phyloP scores from a whole-genome alignment of 129 eudicot species.

The Smallanthus sonchifolius region DNA sequence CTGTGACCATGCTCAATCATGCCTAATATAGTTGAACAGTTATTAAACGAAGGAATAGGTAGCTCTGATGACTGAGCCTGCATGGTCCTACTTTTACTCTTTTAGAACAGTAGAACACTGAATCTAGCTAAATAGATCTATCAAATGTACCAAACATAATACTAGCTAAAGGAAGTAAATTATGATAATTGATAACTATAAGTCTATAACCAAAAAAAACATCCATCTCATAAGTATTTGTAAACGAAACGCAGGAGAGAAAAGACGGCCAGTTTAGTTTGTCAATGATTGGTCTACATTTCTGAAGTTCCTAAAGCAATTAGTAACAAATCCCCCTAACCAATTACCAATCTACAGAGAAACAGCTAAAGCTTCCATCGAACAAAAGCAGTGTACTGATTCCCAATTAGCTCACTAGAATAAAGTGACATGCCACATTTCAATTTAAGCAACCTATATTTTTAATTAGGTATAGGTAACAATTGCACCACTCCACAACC shows the following conservation, averaged over 20 bases:
- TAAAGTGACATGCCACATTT: not conserved
- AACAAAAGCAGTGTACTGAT: not conserved
- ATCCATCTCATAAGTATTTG: not conserved
- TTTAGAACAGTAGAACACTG: not conserved
- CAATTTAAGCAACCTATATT: slow-evolving; percentile 7
- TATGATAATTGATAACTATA: not conserved
- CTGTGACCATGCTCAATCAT: not conserved
- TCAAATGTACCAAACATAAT: not conserved
- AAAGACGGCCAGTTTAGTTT: not conserved
- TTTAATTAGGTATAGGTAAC: not conserved
- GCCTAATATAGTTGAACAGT: not conserved
- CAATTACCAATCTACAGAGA: not conserved
- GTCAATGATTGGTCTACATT: slow-evolving; percentile 4
- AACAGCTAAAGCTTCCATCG: slow-evolving; percentile 6
- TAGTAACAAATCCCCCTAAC: slow-evolving; percentile 2
- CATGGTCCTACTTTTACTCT: not conserved
- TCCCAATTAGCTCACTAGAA: not conserved
- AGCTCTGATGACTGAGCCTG: not conserved
- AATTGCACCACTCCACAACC: slow-evolving; percentile 8
- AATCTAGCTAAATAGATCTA: not conserved
- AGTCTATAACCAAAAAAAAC: not conserved
- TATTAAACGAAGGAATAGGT: not conserved
- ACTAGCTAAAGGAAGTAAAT: not conserved
- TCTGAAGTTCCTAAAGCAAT: not conserved
- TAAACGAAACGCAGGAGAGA: not conserved